Evolutionary conservation across 163 green algal genomes (phyloP).

Genomic region (Chlamydomonas reinhardtii): DNA sequence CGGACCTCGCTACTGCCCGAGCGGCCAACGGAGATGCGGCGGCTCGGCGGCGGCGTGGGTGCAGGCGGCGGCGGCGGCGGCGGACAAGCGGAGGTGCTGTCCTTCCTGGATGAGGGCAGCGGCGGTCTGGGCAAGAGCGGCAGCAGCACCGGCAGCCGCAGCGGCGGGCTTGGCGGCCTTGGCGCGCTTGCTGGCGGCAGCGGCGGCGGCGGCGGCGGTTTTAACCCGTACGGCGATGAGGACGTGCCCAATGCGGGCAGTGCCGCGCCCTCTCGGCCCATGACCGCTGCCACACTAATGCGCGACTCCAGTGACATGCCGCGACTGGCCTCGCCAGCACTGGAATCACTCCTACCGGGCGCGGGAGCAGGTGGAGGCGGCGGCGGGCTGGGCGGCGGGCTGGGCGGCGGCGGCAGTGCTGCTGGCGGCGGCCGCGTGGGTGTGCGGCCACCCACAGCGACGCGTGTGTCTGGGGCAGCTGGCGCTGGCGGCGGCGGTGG

Average conservation of each 20-base stretch:
- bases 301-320: slow-evolving; percentile 11
- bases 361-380: no score
- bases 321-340: slow-evolving; percentile 19
- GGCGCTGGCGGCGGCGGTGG: not conserved
- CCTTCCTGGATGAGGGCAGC: slow-evolving; percentile 28
- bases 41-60: no score
- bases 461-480: not conserved
- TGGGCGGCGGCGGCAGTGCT: not conserved
- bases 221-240: slow-evolving; percentile 36
- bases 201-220: no score
- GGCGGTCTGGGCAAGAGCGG: not conserved
- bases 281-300: slow-evolving; percentile 4
- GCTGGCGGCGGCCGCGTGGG: not conserved
- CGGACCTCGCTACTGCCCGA: not conserved
- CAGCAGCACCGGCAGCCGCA: not conserved
- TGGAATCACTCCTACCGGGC: not conserved
- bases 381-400: not conserved
- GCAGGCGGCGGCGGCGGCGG: not conserved
- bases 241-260: slow-evolving; percentile 22
- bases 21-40: slow-evolving; percentile 15
- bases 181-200: not conserved
- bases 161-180: not conserved
- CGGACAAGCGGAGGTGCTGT: slow-evolving; percentile 23
- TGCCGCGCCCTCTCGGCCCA: slow-evolving; percentile 13
- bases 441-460: no score